Base-by-base conservation (phyloP, 2,329 filamentous ascomycete genomes). In the Tolypocladium pustulatum region DNA sequence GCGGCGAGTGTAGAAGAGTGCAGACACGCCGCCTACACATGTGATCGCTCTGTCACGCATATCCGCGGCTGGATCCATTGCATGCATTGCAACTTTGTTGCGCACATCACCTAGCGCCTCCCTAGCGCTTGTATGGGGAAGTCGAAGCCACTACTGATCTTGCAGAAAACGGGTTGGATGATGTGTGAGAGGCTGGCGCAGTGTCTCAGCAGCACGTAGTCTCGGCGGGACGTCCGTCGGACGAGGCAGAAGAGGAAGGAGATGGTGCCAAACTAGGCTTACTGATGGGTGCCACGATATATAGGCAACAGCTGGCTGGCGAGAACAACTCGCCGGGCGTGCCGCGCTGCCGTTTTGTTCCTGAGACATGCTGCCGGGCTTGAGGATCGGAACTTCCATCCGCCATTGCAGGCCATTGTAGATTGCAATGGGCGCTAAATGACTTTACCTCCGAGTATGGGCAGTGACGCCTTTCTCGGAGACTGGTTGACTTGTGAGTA, bases 321-420 rank as follows among this genome's bases (percentile, higher is more conserved):
- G 49, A 52, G 49, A 53, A 15, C n/a, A 30, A 20, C 49, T 34
- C 20, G 49, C 49, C 22, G 30, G 30, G 30, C 12, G 20, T 53
- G 49, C 40, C 20, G 55, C 54, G 32, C 34, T 51, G 49, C 22
- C 51, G 49, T 8, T n/a, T 17, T 49, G 51, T 58, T 58, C 51
- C 57, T 58, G 57, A 58, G 57, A 55, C 57, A 58, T 58, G 52
- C 57, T 17, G 57, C 38, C 7, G 53, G 53, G 53, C 36, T 41
- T n/a, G 53, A 7, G 41, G 36, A 32, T 15, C 22, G 36, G 32
- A 37, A 20, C 9, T 55, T 32, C 30, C 49, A 53, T 36, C 49
- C 49, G 22, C 15, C 49, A 13, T n/a, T 13, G 20, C 17, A 34
- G 17, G 49, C 32, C 30, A 34, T 1, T 22, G 12, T 22, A 34